Conservation (phyloP, 2,329 filamentous ascomycete genomes). For the Curvularia spicifera region DNA sequence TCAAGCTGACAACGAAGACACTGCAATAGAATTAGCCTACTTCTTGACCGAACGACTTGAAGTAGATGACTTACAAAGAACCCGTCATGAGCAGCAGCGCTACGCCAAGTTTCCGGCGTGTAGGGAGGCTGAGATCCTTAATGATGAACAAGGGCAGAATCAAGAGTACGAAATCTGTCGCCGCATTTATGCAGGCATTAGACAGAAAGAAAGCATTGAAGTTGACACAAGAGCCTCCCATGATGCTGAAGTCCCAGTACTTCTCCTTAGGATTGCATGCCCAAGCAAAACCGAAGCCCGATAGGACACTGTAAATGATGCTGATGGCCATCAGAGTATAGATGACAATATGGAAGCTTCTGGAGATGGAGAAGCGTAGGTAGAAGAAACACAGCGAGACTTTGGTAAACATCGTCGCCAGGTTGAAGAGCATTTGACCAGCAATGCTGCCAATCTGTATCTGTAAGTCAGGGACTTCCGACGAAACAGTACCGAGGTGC, state of each 20-base stretch:
- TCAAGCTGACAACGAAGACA: slow-evolving; percentile 25
- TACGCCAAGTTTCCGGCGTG: slow-evolving; percentile 24
- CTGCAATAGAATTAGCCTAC: slow-evolving; percentile 9
- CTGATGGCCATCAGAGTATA: slow-evolving; percentile 21
- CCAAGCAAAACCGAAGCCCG: slow-evolving; percentile 25
- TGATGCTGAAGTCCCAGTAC: slow-evolving; percentile 27
- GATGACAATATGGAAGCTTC: slow-evolving; percentile 10
- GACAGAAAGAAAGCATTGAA: slow-evolving; percentile 21
- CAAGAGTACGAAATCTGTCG: slow-evolving; percentile 21
- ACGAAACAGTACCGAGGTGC: not conserved
- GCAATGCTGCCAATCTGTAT: slow-evolving; percentile 25
- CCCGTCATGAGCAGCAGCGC: slow-evolving; percentile 24
- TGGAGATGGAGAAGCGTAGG: slow-evolving; percentile 20
- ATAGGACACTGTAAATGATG: slow-evolving; percentile 20
- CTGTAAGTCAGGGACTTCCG: not conserved
- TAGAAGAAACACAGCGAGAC: slow-evolving; percentile 25
- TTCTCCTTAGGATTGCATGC: slow-evolving; percentile 25
- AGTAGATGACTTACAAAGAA: slow-evolving; percentile 21
- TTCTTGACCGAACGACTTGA: not conserved
- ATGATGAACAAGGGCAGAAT: slow-evolving; percentile 29
- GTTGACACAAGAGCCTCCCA: slow-evolving; percentile 20
- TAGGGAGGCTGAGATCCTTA: slow-evolving; percentile 24
- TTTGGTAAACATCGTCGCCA: slow-evolving; percentile 23
- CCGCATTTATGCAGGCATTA: slow-evolving; percentile 25
- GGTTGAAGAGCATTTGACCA: slow-evolving; percentile 24